Evolutionary conservation across 2,329 filamentous ascomycete species (phyloP).

Genomic region (Xylaria sp.): DNA sequence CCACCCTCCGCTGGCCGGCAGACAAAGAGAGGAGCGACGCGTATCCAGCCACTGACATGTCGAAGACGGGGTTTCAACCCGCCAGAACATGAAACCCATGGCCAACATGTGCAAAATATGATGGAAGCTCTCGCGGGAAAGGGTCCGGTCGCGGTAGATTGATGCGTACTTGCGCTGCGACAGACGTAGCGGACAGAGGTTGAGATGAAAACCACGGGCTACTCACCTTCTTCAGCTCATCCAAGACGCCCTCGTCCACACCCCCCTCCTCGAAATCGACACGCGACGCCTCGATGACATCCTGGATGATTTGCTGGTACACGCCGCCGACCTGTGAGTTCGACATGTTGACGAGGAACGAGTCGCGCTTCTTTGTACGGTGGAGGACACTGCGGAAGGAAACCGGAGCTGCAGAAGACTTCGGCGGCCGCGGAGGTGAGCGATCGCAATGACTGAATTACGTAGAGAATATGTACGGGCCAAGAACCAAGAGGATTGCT

Average conservation of each 20-base stretch:
- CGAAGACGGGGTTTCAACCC: background rate
- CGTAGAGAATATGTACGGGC: background rate
- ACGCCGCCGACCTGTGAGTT: constrained; percentile 70
- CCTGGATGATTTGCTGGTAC: constrained; percentile 77
- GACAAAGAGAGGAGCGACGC: constrained; percentile 18
- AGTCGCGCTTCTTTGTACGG: constrained; percentile 6
- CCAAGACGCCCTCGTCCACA: constrained; percentile 82
- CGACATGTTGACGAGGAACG: constrained; percentile 50
- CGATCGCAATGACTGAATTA: background rate
- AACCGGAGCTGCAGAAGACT: background rate
- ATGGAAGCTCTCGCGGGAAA: background rate
- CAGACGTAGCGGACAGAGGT: constrained; percentile 8
- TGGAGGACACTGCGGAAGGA: background rate
- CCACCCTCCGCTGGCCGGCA: constrained; percentile 39
- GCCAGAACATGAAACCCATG: constrained; percentile 1
- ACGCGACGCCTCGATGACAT: constrained; percentile 88
- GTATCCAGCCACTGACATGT: background rate
- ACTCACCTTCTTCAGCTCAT: constrained; percentile 85
- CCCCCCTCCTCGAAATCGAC: constrained; percentile 97
- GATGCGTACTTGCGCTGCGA: constrained; percentile 8
- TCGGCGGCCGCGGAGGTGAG: background rate
- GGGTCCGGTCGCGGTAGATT: constrained; percentile 4
- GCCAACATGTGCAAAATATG: background rate
- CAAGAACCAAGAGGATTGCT: background rate
- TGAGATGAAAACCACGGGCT: constrained; percentile 16